Evolutionary conservation across 2,329 filamentous ascomycete species (phyloP), one percentile per base, ranked within the genome.

Genomic region (Elsinoe arachidis): DNA sequence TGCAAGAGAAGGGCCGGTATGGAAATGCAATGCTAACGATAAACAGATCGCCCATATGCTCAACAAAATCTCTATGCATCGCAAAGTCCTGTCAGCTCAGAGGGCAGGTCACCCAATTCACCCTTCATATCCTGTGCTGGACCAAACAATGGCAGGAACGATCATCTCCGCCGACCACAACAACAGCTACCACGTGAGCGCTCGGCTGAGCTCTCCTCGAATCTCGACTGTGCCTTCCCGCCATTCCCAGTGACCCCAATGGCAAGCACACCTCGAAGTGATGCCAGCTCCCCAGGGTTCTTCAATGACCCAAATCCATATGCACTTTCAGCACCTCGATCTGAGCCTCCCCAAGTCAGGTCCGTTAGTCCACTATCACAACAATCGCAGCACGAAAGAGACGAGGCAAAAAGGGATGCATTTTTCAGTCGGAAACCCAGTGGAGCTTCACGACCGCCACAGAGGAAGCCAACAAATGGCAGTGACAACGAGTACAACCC

Each of bases 211-310:
- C 61, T 75, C 11, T 71, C 69, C 15, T 64, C 63, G 5, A 69
- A 69, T 51, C 69, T 79, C 17, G 79, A 82, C 63, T 76, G 73
- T 60, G 75, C 79, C 0, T 80, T 82, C 58, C 78, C 79, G 7
- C 75, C 75, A 0, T 83, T 82, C 61, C 78, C 79, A 2, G 63
- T 63, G 7, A 54, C 54, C 63, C 72, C 30, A 41, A 60, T 37
- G 61, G 61, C 35, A 62, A 63, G 56, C 60, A 61, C 58, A 63
- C 63, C 63, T 26, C 67, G 9, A 70, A 47, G 41, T 17, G 54
- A 56, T 23, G 15, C 21, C 11, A 56, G 41, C 30, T 56, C 54
- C 3, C 54, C 54, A 5, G 34, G 43, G n/a, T 56, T 56, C 43
- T 56, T 56, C 54, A 30, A 41, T 19, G 54, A 46, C 14, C 26